These are phyloP conservation scores for Wallacemonas sp. DNA, from an alignment of 208 protist species.

Conservation along the genomic window DNA sequence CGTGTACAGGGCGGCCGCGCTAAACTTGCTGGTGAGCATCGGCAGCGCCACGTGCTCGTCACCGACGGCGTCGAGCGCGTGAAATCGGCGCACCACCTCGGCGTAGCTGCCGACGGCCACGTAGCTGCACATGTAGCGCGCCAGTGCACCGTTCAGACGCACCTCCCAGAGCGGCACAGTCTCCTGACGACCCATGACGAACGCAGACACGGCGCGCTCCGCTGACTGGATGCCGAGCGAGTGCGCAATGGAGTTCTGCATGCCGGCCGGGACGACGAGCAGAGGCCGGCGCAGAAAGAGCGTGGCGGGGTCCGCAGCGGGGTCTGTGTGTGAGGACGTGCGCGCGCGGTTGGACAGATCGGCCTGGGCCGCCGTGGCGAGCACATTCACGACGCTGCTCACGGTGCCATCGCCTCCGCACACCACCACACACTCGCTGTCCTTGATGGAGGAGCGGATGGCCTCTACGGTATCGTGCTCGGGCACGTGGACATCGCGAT, in stretches of 20 bases:
- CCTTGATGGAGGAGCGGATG: conserved; percentile 20
- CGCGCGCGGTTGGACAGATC: background rate
- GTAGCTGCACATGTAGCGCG: conserved; percentile 74
- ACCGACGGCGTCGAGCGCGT: conserved; percentile 40
- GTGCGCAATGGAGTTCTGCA: conserved; percentile 78
- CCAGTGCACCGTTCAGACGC: conserved; percentile 30
- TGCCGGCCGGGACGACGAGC: conserved; percentile 66
- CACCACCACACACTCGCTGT: conserved; percentile 52
- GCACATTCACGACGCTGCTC: conserved; percentile 65
- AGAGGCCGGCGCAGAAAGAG: conserved; percentile 39
- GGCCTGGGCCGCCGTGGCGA: conserved; percentile 24
- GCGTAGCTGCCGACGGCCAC: conserved; percentile 64
- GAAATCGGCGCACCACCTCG: conserved; percentile 47
- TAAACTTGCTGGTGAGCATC: conserved; percentile 34
- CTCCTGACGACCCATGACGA: conserved; percentile 57
- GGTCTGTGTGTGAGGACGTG: background rate
- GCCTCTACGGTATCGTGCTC: conserved; percentile 39
- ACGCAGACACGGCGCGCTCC: conserved; percentile 61
- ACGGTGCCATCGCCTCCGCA: conserved; percentile 84
- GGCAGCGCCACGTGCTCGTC: conserved; percentile 69
- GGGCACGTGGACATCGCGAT: conserved; percentile 58
- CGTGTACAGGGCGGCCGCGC: conserved; percentile 56
- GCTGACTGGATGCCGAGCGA: conserved; percentile 68
- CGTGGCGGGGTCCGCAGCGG: background rate
- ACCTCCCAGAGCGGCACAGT: conserved; percentile 75